Conservation (phyloP, 2,329 filamentous ascomycete species). For the Hansfordia pulvinata region DNA sequence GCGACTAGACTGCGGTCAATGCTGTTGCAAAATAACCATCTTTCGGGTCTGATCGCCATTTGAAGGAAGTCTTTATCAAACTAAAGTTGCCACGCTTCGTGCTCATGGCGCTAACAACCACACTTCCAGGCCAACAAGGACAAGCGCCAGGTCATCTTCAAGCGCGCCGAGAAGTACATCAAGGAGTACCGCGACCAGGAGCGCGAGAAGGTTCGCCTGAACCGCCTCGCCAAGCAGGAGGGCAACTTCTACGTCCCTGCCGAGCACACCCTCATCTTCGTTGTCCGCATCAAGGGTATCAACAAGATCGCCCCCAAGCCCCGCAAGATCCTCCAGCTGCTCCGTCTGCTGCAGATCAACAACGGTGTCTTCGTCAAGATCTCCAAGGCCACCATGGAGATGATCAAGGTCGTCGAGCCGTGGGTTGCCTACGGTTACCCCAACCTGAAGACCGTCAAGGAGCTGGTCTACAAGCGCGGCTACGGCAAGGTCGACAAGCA, state of each 20-base stretch:
- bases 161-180: conserved; percentile 99
- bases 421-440: conserved; percentile 99
- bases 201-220: conserved; percentile 94
- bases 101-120: conserved; percentile 22
- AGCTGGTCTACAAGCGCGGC: conserved; percentile 99
- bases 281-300: conserved; percentile 99
- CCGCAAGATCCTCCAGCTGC: conserved; percentile 98
- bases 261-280: conserved; percentile 93
- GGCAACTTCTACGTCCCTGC: conserved; percentile 90
- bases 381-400: conserved; percentile 95
- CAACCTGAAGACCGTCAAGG: conserved; percentile 97
- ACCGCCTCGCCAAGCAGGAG: conserved; percentile 78
- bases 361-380: conserved; percentile 96
- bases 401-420: conserved; percentile 97
- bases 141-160: conserved; percentile 98
- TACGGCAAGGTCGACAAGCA: conserved; percentile 99
- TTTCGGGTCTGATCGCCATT: conserved; percentile 85
- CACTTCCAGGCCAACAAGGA: conserved; percentile 77
- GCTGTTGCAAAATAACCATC: conserved; percentile 98
- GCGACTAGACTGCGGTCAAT: conserved; percentile 96
- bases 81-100: conserved; percentile 6
- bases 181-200: conserved; percentile 98
- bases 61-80: conserved; percentile 9
- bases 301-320: conserved; percentile 99
- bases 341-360: conserved; percentile 99